Evolutionary conservation across 441 rosid species (phyloP), one percentile per base, ranked within the genome.

Genomic region (Croton laevigatus): DNA sequence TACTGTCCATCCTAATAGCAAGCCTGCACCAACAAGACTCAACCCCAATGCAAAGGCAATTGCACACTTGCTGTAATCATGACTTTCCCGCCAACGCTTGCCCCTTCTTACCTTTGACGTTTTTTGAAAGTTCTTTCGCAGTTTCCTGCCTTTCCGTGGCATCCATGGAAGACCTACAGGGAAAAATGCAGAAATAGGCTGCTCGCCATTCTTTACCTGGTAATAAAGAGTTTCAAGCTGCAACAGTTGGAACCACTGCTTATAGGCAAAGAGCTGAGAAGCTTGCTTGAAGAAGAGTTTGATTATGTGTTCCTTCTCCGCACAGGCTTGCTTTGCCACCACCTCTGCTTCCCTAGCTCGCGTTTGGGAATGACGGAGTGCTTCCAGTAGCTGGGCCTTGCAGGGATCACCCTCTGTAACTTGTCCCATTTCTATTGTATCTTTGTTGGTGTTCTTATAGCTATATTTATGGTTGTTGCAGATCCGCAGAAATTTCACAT

Each of bases 291-390:
- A 78, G 83, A 95, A 80, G 59, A 95, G 91, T 84, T 85, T 86
- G 59, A 91, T 74, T 61, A 91, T 64, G 69, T 93, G 87, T 69
- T 92, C 98, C 81, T 89, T 95, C 81, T 95, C 99, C 0, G 85
- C 97, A 67, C 80, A 74, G n/a, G 88, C 96, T 75, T 82, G 87
- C 83, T 86, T 80, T 23, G 93, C 99, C 62, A 88, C 89, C 69
- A 82, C 87, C 79, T 95, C 99, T 4, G 99, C 98, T 84, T 95
- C 96, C 77, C 99, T 89, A 49, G 99, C 98, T 37, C 99, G 89
- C 8, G 99, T 95, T 81, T 95, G 99, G 49, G 99, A 95, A 75
- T 82, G 99, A 59, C 97, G 55, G 34, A 95, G 82, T 38, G 99
- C 99, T 79, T 93, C 98, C 77, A 95, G 69, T 12, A 95, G 83